Conservation (phyloP, 2,329 filamentous ascomycete species). For the Ophiostoma fasciatum region DNA sequence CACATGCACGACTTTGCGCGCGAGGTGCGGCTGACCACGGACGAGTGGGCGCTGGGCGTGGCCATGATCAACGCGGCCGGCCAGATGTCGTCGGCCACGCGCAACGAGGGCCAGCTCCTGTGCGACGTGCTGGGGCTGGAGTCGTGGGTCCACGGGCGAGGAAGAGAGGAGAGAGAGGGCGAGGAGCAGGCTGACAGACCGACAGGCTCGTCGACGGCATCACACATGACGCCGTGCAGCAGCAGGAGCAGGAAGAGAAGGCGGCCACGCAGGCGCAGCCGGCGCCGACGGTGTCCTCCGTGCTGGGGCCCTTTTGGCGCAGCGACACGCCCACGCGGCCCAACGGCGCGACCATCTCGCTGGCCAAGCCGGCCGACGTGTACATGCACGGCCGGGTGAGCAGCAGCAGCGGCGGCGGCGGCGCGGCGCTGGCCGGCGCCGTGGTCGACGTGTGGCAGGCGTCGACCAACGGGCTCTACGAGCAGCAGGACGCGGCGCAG, state of each 20-base stretch:
- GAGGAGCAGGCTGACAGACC: background rate
- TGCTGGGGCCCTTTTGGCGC: slow-evolving; percentile 55
- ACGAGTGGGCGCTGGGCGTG: slow-evolving; percentile 51
- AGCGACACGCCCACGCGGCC: slow-evolving; percentile 41
- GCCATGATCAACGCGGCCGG: slow-evolving; percentile 46
- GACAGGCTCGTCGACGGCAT: slow-evolving; percentile 43
- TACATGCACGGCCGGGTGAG: slow-evolving; percentile 39
- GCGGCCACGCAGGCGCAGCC: no score
- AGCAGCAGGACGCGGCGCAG: slow-evolving; percentile 49
- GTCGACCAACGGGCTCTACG: slow-evolving; percentile 45
- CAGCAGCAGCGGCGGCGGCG: slow-evolving; percentile 26
- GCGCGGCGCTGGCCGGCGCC: slow-evolving; percentile 38
- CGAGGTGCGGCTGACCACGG: slow-evolving; percentile 50
- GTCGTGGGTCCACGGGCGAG: no score
- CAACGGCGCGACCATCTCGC: slow-evolving; percentile 41
- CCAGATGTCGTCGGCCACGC: slow-evolving; percentile 38
- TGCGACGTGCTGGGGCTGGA: slow-evolving; percentile 50
- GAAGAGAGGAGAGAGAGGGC: no score
- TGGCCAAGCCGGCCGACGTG: slow-evolving; percentile 22
- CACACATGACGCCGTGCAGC: slow-evolving; percentile 33
- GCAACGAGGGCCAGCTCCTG: slow-evolving; percentile 49
- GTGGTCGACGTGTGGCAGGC: slow-evolving; percentile 51
- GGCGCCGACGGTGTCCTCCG: slow-evolving; percentile 38
- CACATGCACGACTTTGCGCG: slow-evolving; percentile 56
- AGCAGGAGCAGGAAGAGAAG: slow-evolving; percentile 10